Evolutionary conservation across 345 rosid genomes (phyloP).

Genomic region (Alliaria petiolata): DNA sequence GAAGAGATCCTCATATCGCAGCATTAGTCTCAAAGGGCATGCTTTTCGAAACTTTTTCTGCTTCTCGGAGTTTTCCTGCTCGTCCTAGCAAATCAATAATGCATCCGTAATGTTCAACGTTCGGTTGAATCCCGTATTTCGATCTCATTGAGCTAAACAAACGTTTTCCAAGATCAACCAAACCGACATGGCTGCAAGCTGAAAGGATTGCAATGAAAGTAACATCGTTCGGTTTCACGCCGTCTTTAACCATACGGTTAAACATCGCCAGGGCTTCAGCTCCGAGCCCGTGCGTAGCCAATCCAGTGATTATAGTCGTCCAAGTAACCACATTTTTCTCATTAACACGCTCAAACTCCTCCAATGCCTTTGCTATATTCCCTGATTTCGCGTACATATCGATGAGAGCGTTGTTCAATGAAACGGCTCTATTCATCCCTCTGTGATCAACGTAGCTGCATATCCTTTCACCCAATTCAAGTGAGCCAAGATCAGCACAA

Average conservation of each 20-base stretch:
- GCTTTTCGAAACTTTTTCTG: constrained; percentile 35
- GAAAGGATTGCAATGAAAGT: constrained; percentile 75
- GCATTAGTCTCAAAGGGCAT: constrained; percentile 75
- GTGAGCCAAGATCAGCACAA: constrained; percentile 61
- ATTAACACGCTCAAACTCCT: constrained; percentile 43
- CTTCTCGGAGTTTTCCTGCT: constrained; percentile 60
- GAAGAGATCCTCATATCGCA: constrained; percentile 81
- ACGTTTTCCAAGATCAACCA: constrained; percentile 44
- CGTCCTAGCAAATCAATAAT: constrained; percentile 65
- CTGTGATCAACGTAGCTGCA: constrained; percentile 36
- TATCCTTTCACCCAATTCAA: constrained; percentile 61
- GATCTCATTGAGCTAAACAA: constrained; percentile 46
- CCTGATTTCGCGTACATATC: constrained; percentile 81
- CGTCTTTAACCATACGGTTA: constrained; percentile 50
- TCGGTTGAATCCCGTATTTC: constrained; percentile 41
- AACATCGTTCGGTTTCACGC: constrained; percentile 52
- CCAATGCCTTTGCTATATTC: constrained; percentile 47
- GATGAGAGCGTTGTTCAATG: constrained; percentile 58
- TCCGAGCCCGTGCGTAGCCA: constrained; percentile 66
- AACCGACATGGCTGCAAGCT: constrained; percentile 71
- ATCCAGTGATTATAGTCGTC: constrained; percentile 67
- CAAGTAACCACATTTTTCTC: constrained; percentile 55
- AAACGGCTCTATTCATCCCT: constrained; percentile 35
- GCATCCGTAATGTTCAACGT: constrained; percentile 76
- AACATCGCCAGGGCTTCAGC: constrained; percentile 62